Conservation (phyloP, 2,329 filamentous ascomycete genomes). For the Acrocalymma vagum region DNA sequence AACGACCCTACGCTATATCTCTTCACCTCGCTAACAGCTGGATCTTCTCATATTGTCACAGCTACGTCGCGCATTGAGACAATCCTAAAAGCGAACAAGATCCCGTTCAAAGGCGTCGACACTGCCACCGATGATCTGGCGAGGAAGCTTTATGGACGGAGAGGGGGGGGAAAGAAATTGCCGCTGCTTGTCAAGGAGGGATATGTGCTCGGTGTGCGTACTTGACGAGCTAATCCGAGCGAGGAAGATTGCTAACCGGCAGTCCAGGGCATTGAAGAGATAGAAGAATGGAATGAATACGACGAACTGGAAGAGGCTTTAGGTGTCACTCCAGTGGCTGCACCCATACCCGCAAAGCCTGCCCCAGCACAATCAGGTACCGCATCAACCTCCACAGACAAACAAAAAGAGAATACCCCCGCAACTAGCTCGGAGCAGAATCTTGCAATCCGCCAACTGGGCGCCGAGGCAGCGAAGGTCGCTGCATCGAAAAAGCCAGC, state of each 20-base stretch:
- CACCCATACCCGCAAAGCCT: constrained; percentile 43
- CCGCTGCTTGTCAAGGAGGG: constrained; percentile 90
- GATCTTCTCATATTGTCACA: constrained; percentile 94
- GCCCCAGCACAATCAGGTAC: constrained; percentile 14
- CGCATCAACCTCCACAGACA: constrained; percentile 15
- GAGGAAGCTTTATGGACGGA: constrained; percentile 85
- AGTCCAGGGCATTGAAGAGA: constrained; percentile 82
- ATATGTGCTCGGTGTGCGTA: constrained; percentile 81
- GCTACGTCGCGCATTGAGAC: constrained; percentile 95
- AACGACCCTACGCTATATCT: constrained; percentile 75
- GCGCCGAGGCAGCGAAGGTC: constrained; percentile 46
- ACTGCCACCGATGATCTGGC: constrained; percentile 90
- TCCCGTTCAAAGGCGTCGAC: constrained; percentile 93
- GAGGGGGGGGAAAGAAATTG: constrained; percentile 86
- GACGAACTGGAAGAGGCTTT: constrained; percentile 92
- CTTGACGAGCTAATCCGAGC: background rate
- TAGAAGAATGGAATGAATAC: constrained; percentile 99
- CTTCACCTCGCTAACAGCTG: constrained; percentile 94
- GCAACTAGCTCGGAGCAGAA: constrained; percentile 38
- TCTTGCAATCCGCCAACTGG: constrained; percentile 45
- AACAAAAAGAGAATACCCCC: constrained; percentile 36
- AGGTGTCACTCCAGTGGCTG: constrained; percentile 47
- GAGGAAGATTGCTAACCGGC: constrained; percentile 7
- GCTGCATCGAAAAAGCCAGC: constrained; percentile 45
- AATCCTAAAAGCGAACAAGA: constrained; percentile 91